Evolutionary conservation across 768 basidiomycete genomes (phyloP).

Genomic region (Amanita pseudoporphyria): DNA sequence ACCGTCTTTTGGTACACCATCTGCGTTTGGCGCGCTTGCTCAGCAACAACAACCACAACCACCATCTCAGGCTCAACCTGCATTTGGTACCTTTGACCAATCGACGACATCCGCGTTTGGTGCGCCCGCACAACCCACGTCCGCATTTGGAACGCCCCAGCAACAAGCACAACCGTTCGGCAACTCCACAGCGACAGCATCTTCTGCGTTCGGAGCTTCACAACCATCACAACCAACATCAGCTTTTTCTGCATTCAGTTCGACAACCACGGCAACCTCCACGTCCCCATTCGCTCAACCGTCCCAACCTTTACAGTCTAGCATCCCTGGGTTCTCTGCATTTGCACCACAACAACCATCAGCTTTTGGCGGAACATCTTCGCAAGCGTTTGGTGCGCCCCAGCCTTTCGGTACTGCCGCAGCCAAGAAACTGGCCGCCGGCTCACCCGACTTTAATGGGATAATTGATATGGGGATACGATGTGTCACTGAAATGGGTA

Average conservation of each 20-base stretch:
- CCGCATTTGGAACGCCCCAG: constrained; percentile 16
- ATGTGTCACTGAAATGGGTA: neutral
- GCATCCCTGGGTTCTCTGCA: neutral
- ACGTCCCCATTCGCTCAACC: constrained; percentile 1
- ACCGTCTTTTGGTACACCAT: constrained; percentile 6
- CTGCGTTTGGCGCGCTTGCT: constrained; percentile 5
- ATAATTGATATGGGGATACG: neutral
- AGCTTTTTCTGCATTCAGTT: constrained; percentile 12
- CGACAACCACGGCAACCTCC: constrained; percentile 5
- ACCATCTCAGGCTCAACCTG: constrained; percentile 11
- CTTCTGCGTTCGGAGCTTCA: constrained; percentile 13
- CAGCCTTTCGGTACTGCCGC: neutral
- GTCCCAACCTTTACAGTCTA: neutral
- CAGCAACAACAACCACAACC: constrained; percentile 7
- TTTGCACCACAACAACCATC: constrained; percentile 9
- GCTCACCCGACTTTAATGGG: constrained; percentile 4
- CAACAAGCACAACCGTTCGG: constrained; percentile 17
- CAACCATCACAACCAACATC: constrained; percentile 10
- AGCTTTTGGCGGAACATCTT: too few species aligned
- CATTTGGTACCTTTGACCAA: constrained; percentile 16
- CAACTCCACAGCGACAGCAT: constrained; percentile 9
- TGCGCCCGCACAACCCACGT: constrained; percentile 10
- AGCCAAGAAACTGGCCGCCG: neutral
- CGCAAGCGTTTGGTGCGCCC: neutral
- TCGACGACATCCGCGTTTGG: constrained; percentile 1